phyloP scores from a whole-genome alignment of 495 filamentous ascomycete species.

The Lepraria neglecta region DNA sequence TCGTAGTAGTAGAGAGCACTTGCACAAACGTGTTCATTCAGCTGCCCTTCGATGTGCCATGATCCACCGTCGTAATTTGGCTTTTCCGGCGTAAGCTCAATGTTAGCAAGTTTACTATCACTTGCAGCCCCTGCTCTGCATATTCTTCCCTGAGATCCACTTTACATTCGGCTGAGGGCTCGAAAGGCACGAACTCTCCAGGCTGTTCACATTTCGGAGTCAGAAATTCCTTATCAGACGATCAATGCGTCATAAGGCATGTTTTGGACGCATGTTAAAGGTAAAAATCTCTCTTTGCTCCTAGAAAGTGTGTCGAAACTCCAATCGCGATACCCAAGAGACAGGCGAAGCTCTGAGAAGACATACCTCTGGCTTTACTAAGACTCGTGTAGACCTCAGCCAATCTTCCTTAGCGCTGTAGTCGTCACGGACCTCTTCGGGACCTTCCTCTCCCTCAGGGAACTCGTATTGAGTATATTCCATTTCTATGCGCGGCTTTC shows the following conservation, averaged over 20 bases:
- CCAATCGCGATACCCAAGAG: too few relatives aligned
- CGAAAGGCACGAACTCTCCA: slow-evolving; percentile 26
- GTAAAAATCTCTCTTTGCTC: too few relatives aligned
- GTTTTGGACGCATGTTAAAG: too few relatives aligned
- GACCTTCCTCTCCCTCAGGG: neutral
- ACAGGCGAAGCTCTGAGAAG: too few relatives aligned
- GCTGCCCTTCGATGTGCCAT: slow-evolving; percentile 52
- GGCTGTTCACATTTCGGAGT: too few relatives aligned
- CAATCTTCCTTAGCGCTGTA: slow-evolving; percentile 17
- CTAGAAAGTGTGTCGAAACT: too few relatives aligned
- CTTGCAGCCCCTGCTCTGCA: slow-evolving; percentile 42
- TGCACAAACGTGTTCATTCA: slow-evolving; percentile 38
- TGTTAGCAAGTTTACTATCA: slow-evolving; percentile 60
- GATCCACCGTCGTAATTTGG: slow-evolving; percentile 43
- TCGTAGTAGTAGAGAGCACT: slow-evolving; percentile 59
- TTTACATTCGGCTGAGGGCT: neutral
- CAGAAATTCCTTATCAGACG: too few relatives aligned
- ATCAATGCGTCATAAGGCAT: too few relatives aligned
- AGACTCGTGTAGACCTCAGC: slow-evolving; percentile 19
- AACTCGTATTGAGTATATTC: slow-evolving; percentile 4
- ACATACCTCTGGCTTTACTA: slow-evolving; percentile 36
- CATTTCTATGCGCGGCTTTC: neutral
- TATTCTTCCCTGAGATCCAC: slow-evolving; percentile 32
- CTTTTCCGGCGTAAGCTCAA: slow-evolving; percentile 53
- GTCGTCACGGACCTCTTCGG: slow-evolving; percentile 24